Percentiles rank a stretch among this genome's conserved stretches.
Evolutionary conservation across 331 rosid species (phyloP).

Genomic region (Ulmus americana): DNA sequence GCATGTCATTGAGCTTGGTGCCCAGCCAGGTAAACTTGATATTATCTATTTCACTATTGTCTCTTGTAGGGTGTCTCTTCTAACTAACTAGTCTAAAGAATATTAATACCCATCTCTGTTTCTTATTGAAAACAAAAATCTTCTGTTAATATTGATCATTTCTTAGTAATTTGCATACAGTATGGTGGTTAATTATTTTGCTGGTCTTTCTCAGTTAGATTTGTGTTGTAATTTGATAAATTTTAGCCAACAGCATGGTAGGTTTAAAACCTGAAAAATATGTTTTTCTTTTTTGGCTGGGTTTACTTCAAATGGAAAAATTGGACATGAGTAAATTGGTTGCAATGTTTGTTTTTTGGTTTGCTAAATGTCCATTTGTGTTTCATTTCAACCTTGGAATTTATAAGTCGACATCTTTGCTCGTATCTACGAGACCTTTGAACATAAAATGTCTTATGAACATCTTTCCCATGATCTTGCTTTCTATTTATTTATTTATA

Average conservation of each 20-base stretch:
- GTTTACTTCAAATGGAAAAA: not conserved
- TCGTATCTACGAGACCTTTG: not conserved
- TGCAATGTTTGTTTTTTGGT: not conserved
- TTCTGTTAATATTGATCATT: not conserved
- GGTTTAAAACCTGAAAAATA: not conserved
- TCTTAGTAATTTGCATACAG: not conserved
- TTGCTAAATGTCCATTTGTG: not conserved
- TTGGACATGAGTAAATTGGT: not conserved
- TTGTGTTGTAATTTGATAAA: not conserved
- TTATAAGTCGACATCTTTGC: not conserved
- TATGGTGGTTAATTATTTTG: not conserved
- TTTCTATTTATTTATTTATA: not conserved
- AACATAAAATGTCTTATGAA: not conserved
- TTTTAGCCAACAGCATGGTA: not conserved
- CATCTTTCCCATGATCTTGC: not conserved
- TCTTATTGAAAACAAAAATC: not conserved
- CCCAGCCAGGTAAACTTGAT: constrained; percentile 79
- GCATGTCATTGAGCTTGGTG: constrained; percentile 96
- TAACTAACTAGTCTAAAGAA: not conserved
- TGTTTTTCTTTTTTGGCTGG: not conserved
- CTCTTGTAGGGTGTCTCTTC: not conserved
- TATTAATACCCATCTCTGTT: not conserved
- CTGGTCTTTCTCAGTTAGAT: no score
- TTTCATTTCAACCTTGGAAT: not conserved
- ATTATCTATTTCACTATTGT: not conserved